Evolutionary conservation across 73 alveolate genomes (phyloP).

Genomic region (Durusdinium trenchii): DNA sequence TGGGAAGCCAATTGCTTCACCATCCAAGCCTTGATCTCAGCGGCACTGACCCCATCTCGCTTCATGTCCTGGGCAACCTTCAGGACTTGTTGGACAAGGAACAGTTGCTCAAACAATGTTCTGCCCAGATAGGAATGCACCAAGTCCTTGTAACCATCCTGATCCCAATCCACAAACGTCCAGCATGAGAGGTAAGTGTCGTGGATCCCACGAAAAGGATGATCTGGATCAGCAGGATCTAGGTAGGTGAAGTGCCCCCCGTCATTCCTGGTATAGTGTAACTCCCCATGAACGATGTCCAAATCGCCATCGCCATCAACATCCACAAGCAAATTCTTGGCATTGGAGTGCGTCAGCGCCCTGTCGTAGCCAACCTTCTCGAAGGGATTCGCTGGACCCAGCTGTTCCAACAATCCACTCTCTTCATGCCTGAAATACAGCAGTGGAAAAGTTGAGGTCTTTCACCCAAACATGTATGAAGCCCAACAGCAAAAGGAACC

Average conservation of each 20-base stretch:
- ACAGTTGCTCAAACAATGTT: background rate
- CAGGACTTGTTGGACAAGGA: background rate
- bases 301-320: slow-evolving; percentile 1
- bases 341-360: no score
- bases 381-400: background rate
- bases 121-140: background rate
- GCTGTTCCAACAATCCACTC: background rate
- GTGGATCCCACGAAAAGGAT: slow-evolving; percentile 1
- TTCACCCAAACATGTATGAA: no score
- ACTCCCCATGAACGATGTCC: background rate
- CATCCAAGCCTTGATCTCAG: background rate
- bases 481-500: no score
- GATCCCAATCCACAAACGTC: slow-evolving; percentile 37
- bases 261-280: background rate
- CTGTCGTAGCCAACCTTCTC: background rate
- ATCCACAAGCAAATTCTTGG: background rate
- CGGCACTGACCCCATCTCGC: background rate
- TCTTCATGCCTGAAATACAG: background rate
- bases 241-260: background rate
- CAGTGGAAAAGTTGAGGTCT: background rate
- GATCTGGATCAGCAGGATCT: background rate
- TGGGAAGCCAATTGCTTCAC: no score
- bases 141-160: background rate
- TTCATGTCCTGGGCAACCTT: background rate
- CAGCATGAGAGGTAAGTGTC: background rate